Percentiles rank a stretch among this genome's conserved stretches.
These are phyloP conservation scores for apple (Malus domestica) DNA, from an alignment of 306 rosid species.

Conservation along the genomic window ASM211411v1 NC_041795.1:7290001-7290500, in stretches of 20 bases:
- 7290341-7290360: constrained; percentile 26
- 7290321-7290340: constrained; percentile 34
- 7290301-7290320: constrained; percentile 34
- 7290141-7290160: constrained; percentile 17
- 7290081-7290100: constrained; percentile 25
- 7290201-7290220: constrained; percentile 30
- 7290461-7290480: constrained; percentile 23
- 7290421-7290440: constrained; percentile 33
- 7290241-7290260: constrained; percentile 18
- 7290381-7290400: constrained; percentile 17
- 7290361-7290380: constrained; percentile 19
- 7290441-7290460: constrained; percentile 3
- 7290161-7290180: constrained; percentile 24
- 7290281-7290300: constrained; percentile 34
- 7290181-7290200: constrained; percentile 42
- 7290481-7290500: constrained; percentile 38
- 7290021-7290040: constrained; percentile 25
- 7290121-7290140: constrained; percentile 23
- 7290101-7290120: constrained; percentile 34
- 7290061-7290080: constrained; percentile 20
- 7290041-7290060: constrained; percentile 27
- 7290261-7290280: constrained; percentile 21
- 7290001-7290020: constrained; percentile 30
- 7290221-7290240: constrained; percentile 17
- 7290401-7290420: constrained; percentile 38